A percentile compares a stretch with the other conserved stretches of the same genome.
Evolutionary conservation across 1,139 yeast genomes (phyloP).

Genomic region (Zhuliangozyma blackwelliae): DNA sequence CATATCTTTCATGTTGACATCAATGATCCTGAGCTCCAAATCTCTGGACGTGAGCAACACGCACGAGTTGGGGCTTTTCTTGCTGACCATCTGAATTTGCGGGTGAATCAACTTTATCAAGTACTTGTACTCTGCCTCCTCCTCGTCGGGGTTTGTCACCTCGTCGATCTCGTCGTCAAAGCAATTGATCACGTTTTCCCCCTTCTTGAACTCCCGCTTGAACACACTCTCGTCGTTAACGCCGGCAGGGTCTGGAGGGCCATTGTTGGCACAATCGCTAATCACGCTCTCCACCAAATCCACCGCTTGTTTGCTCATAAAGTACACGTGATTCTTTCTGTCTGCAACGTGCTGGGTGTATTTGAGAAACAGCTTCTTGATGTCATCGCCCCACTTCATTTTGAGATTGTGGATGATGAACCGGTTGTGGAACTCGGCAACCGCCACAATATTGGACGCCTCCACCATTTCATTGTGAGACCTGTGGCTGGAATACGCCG

Average conservation of each 20-base stretch:
- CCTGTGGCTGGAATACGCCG: conserved; percentile 25
- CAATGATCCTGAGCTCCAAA: conserved; percentile 62
- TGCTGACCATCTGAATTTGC: conserved; percentile 38
- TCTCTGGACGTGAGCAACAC: conserved; percentile 63
- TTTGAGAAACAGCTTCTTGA: conserved; percentile 58
- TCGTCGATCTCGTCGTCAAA: conserved; percentile 31
- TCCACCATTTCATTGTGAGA: conserved; percentile 20
- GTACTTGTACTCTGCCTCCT: conserved; percentile 37
- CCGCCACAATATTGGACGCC: conserved; percentile 11
- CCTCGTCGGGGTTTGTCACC: conserved; percentile 17
- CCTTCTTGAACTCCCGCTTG: conserved; percentile 16
- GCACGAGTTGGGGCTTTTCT: conserved; percentile 29
- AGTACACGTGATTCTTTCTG: conserved; percentile 54
- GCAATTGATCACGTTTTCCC: conserved; percentile 31
- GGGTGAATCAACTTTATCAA: conserved; percentile 42
- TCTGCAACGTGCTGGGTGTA: conserved; percentile 61
- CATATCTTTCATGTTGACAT: conserved; percentile 48
- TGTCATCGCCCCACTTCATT: conserved; percentile 71
- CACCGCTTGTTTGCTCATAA: conserved; percentile 68
- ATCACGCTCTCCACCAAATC: conserved; percentile 49
- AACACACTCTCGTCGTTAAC: conserved; percentile 12
- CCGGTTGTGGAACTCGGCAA: conserved; percentile 59
- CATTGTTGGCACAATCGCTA: conserved; percentile 9
- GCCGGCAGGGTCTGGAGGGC: conserved; percentile 9
- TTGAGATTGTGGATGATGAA: conserved; percentile 76